Percentiles rank a stretch among this genome's conserved stretches.
phyloP scores from a whole-genome alignment of 2,329 filamentous ascomycete genomes.

The Xylariaceae sp. region DNA sequence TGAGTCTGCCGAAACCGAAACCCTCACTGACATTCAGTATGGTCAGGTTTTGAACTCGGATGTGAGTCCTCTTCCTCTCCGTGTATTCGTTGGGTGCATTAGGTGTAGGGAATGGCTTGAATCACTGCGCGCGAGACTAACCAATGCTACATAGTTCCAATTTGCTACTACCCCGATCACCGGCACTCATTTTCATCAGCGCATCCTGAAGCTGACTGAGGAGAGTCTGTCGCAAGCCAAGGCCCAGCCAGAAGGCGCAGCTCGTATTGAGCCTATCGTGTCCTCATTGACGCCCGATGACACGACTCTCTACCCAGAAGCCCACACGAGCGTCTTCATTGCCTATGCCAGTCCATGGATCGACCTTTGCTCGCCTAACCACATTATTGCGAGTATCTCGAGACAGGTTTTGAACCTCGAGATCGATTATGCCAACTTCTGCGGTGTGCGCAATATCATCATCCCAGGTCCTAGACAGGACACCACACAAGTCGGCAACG shows the following conservation, averaged over 20 bases:
- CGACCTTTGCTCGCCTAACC: conserved; percentile 77
- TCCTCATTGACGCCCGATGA: conserved; percentile 73
- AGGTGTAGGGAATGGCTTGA: background rate
- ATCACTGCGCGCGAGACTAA: conserved; percentile 1
- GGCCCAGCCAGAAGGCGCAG: conserved; percentile 41
- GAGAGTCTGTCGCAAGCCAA: conserved; percentile 48
- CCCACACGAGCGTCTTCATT: conserved; percentile 66
- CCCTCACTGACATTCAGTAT: conserved; percentile 60
- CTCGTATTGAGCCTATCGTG: conserved; percentile 52
- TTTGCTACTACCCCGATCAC: conserved; percentile 77
- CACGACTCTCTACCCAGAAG: conserved; percentile 64
- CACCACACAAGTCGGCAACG: conserved; percentile 46
- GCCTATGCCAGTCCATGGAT: conserved; percentile 88
- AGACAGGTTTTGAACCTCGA: conserved; percentile 87
- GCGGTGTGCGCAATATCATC: conserved; percentile 77
- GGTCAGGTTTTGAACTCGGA: conserved; percentile 62
- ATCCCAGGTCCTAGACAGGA: conserved; percentile 70
- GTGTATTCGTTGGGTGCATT: too few species aligned
- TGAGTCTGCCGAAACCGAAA: conserved; percentile 41
- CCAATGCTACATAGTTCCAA: conserved; percentile 54
- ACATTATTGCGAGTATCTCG: conserved; percentile 78
- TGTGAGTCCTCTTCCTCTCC: conserved; percentile 43
- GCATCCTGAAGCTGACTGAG: conserved; percentile 59
- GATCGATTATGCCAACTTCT: conserved; percentile 92
- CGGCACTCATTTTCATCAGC: conserved; percentile 63